Evolutionary conservation across 495 filamentous ascomycete genomes (phyloP).

Genomic region (Tricharina praecox): DNA sequence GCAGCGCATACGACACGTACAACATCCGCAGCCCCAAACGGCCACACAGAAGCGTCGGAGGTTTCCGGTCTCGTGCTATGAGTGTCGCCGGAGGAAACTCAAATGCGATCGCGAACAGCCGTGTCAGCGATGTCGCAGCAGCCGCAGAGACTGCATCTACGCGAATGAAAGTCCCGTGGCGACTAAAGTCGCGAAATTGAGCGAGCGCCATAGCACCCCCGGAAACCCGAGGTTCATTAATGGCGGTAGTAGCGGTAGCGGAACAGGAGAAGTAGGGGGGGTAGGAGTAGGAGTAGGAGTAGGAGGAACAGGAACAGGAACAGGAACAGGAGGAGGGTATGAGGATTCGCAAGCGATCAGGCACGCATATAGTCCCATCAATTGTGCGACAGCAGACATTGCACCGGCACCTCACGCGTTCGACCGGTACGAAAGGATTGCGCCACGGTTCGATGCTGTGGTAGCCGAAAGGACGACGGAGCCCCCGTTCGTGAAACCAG

Average conservation of each 20-base stretch:
- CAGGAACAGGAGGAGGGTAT: too few relatives aligned
- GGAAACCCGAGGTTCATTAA: not conserved
- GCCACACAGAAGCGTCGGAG: conserved; percentile 1
- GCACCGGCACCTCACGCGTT: not conserved
- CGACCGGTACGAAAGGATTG: not conserved
- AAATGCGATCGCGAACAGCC: conserved; percentile 6
- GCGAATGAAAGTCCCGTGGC: conserved; percentile 1
- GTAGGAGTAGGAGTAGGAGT: too few relatives aligned
- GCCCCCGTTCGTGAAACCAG: not conserved
- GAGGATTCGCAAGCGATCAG: not conserved
- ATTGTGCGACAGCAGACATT: not conserved
- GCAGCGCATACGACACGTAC: not conserved
- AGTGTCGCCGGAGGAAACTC: not conserved
- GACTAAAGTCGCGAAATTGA: not conserved
- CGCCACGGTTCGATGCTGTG: not conserved
- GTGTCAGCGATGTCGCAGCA: not conserved
- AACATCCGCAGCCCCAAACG: not conserved
- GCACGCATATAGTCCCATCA: not conserved
- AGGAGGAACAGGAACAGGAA: too few relatives aligned
- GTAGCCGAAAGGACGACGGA: not conserved
- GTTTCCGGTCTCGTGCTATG: conserved; percentile 1
- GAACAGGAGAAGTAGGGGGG: too few relatives aligned
- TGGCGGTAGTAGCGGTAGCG: too few relatives aligned
- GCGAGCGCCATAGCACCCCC: not conserved
- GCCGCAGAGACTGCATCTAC: conserved; percentile 1